Conservation (phyloP, 1,139 yeast species). For the Candida pseudoviswanathii region DNA sequence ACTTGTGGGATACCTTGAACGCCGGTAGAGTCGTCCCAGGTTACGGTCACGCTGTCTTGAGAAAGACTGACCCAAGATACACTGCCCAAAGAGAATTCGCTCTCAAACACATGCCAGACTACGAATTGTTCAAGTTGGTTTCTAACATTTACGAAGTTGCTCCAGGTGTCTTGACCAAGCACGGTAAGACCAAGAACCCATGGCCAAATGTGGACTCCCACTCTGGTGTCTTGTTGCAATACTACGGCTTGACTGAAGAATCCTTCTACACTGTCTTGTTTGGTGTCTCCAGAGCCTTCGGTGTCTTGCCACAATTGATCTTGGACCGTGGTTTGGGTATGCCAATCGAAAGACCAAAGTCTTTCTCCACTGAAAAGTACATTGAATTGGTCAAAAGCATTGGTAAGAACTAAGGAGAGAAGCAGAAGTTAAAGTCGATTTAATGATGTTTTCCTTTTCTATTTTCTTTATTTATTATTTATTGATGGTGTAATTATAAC, state of each 20-base stretch:
- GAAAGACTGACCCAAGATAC: constrained; percentile 97
- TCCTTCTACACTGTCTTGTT: constrained; percentile 96
- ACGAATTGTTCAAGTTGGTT: constrained; percentile 88
- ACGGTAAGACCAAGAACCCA: constrained; percentile 98
- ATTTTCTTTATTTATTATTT: constrained; percentile 6
- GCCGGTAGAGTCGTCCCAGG: constrained; percentile 97
- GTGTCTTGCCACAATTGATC: constrained; percentile 95
- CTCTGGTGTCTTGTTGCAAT: constrained; percentile 95
- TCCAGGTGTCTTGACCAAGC: constrained; percentile 91
- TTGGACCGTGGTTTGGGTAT: constrained; percentile 94
- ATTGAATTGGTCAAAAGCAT: constrained; percentile 60
- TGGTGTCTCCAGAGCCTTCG: constrained; percentile 98
- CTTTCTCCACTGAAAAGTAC: constrained; percentile 78
- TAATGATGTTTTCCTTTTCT: not conserved
- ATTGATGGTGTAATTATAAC: constrained; percentile 2
- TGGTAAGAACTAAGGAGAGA: constrained; percentile 11
- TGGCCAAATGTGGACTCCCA: constrained; percentile 99
- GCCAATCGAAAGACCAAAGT: constrained; percentile 98
- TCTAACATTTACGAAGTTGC: constrained; percentile 92
- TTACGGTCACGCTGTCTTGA: constrained; percentile 94
- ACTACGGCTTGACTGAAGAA: constrained; percentile 94
- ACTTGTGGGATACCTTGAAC: constrained; percentile 89
- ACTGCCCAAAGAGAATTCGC: constrained; percentile 98
- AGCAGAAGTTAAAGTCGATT: not conserved
- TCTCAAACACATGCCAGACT: constrained; percentile 95